These are phyloP conservation scores for Cladobotryum mycophilum DNA, from an alignment of 2,329 filamentous ascomycete genomes.

Conservation along the genomic window DNA sequence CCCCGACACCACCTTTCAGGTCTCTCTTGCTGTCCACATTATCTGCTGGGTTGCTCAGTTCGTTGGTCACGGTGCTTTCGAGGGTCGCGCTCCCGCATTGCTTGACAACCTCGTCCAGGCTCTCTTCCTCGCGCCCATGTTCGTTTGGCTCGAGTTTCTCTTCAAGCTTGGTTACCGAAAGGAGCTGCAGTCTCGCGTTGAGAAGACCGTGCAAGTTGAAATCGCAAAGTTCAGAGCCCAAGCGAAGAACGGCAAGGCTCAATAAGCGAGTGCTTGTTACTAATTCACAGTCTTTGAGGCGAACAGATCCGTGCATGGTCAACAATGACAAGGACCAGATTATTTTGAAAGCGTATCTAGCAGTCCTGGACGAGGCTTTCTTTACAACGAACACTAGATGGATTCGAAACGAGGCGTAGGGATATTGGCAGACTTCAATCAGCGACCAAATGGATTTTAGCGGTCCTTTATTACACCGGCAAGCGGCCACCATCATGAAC, in stretches of 20 bases:
- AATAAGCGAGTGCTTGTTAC: slow-evolving; percentile 18
- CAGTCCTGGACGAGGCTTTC: too few relatives aligned
- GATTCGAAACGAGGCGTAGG: too few relatives aligned
- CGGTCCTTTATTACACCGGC: neutral
- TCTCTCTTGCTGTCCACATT: slow-evolving; percentile 62
- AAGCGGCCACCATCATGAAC: neutral
- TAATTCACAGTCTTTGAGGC: neutral
- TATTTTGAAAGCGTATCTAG: neutral
- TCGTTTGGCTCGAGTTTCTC: slow-evolving; percentile 92
- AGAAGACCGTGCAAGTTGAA: slow-evolving; percentile 68
- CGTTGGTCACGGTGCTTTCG: slow-evolving; percentile 82
- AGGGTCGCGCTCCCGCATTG: slow-evolving; percentile 80
- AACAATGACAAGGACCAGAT: neutral
- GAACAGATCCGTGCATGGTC: neutral
- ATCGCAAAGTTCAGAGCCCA: slow-evolving; percentile 64
- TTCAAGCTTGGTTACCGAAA: slow-evolving; percentile 88
- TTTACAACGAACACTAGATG: too few relatives aligned
- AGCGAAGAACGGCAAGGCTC: slow-evolving; percentile 49
- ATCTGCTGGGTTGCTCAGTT: slow-evolving; percentile 85
- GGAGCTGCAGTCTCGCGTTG: slow-evolving; percentile 75
- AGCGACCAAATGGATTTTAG: neutral
- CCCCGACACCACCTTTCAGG: slow-evolving; percentile 42
- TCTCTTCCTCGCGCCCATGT: slow-evolving; percentile 86
- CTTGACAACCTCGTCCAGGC: slow-evolving; percentile 90
- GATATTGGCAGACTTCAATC: neutral